phyloP scores from a whole-genome alignment of 2,329 filamentous ascomycete genomes.

The Cercospora canescens region DNA sequence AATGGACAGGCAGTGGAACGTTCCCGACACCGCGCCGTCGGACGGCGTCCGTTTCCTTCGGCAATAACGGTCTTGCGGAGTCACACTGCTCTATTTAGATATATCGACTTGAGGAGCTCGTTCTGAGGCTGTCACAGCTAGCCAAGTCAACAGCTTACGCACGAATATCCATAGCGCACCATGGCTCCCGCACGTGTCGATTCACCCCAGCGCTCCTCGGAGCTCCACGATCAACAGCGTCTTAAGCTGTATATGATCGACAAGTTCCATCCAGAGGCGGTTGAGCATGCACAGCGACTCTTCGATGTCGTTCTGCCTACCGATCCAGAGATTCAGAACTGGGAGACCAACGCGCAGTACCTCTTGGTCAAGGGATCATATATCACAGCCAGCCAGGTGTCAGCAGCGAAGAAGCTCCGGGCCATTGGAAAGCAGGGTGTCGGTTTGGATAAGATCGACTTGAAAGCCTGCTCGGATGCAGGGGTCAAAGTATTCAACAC shows the following conservation, averaged over 20 bases:
- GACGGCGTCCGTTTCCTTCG: neutral
- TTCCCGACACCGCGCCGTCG: neutral
- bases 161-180: too few species aligned
- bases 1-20: neutral
- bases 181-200: conserved; percentile 15
- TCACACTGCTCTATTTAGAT: neutral
- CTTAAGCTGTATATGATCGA: conserved; percentile 29
- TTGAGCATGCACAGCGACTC: conserved; percentile 34
- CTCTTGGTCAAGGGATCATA: conserved; percentile 42
- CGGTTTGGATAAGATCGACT: conserved; percentile 50
- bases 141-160: neutral
- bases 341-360: conserved; percentile 44
- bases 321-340: conserved; percentile 40
- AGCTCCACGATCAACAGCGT: neutral
- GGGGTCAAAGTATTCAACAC: conserved; percentile 51
- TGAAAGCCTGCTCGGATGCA: conserved; percentile 39
- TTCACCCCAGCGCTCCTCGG: neutral
- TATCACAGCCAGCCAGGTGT: conserved; percentile 28
- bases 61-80: neutral
- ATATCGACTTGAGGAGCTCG: neutral
- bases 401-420: conserved; percentile 33
- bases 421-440: conserved; percentile 52
- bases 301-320: conserved; percentile 43
- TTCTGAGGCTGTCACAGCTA: neutral
- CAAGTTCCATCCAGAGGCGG: conserved; percentile 30